These are phyloP conservation scores for Pestalotiopsis sp. DNA, from an alignment of 2,329 filamentous ascomycete species.

Conservation along the genomic window DNA sequence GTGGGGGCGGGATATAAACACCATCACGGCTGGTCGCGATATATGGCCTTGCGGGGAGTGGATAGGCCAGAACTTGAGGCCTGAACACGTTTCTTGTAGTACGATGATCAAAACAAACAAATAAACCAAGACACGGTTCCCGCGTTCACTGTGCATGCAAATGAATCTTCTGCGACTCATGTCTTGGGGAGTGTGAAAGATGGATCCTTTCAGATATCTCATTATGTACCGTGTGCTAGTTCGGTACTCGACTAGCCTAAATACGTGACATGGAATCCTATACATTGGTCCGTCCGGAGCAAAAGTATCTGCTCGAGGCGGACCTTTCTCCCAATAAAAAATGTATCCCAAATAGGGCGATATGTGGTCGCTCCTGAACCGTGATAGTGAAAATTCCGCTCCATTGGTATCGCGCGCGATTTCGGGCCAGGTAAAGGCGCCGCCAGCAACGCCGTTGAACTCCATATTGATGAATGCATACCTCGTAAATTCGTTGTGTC, in stretches of 20 bases:
- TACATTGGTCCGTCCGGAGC: not conserved
- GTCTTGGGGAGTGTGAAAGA: not conserved
- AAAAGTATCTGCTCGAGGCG: slow-evolving; percentile 2
- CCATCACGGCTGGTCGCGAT: not conserved
- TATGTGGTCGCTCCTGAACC: slow-evolving; percentile 12
- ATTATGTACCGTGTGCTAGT: not conserved
- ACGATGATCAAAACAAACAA: not conserved
- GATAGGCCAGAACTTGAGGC: not conserved
- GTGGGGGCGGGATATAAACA: not conserved
- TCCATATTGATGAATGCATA: slow-evolving; percentile 21
- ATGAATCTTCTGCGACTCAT: not conserved
- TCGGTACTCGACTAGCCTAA: not conserved
- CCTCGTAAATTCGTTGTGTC: slow-evolving; percentile 24
- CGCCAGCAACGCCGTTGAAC: slow-evolving; percentile 28
- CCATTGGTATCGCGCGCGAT: slow-evolving; percentile 24
- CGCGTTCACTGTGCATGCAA: not conserved
- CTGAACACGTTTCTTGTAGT: not conserved
- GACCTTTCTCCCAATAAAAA: slow-evolving; percentile 9
- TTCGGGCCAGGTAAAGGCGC: slow-evolving; percentile 19
- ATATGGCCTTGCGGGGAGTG: not conserved
- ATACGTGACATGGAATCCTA: not conserved
- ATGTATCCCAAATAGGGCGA: slow-evolving; percentile 9
- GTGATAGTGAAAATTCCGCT: slow-evolving; percentile 8
- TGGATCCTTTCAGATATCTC: not conserved
- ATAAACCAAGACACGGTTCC: not conserved